Base-by-base conservation (phyloP, 768 basidiomycete species). In the Calocybe gangraenosa region DNA sequence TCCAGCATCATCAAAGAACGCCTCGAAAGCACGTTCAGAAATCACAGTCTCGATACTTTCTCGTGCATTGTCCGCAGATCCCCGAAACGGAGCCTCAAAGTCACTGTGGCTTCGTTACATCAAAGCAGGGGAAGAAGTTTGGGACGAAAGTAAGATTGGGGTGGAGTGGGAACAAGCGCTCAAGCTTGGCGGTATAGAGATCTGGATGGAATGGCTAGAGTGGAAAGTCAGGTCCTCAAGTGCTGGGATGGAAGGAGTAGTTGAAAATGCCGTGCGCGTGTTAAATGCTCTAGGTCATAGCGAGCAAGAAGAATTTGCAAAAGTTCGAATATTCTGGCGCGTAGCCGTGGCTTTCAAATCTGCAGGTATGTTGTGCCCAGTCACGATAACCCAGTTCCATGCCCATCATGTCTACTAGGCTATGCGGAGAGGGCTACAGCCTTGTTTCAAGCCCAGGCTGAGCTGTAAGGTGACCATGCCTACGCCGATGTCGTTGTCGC, bases 141-240 rank as follows among this genome's bases (percentile, higher is more conserved):
- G 87, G 87, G 59, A 73, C 18, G 70, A 69, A 44, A 68, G 67
- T 34, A 78, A 79, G 61, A 55, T 84, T 14, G 43, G 57, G 18
- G 66, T 67, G 2, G 85, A 89, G 53, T 92, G 90, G 90, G 82
- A 87, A 44, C 68, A 73, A 15, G 79, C 83, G 2, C 59, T 89
- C 50, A 67, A 64, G 31, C 53, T 75, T 3, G 73, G 76, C 21
- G 76, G 72, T 28, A 60, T 73, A 20, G 76, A 81, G 30, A 69
- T 91, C 19, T 85, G 81, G 77, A 75, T 90, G 66, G 83, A 83
- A 52, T 92, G 88, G 87, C 56, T 91, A 2, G 84, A 86, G 51
- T 90, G 86, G 86, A 72, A 74, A 46, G 76, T 87, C 25, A 67
- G 80, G 33, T 71, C 54, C 30, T 66, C 66, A 13, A 64, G 50